These are phyloP conservation scores for Triticum urartu DNA, from an alignment of 176 grass and related monocot genomes.

Conservation along the genomic window DNA sequence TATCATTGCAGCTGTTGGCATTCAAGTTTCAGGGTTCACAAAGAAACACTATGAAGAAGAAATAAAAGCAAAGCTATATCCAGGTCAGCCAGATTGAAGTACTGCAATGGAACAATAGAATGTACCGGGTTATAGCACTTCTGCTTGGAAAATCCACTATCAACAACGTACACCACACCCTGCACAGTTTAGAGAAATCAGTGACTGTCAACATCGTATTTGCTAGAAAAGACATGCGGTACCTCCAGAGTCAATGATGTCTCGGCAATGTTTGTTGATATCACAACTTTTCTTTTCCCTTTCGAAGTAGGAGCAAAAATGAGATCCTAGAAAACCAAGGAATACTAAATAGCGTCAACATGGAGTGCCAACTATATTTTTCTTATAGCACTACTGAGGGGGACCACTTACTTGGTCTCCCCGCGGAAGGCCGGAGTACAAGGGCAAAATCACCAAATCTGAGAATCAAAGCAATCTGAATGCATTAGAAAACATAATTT, in stretches of 20 bases:
- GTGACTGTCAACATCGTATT: conserved; percentile 22
- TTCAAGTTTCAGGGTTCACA: not conserved
- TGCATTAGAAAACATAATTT: conserved; percentile 36
- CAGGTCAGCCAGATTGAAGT: conserved; percentile 12
- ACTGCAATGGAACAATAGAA: conserved; percentile 11
- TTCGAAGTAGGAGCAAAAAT: conserved; percentile 80
- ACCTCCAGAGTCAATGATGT: conserved; percentile 94
- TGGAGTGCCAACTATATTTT: not conserved
- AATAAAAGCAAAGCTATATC: conserved; percentile 8
- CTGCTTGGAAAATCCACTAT: conserved; percentile 99
- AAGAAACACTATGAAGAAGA: not conserved
- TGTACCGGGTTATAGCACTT: conserved; percentile 96
- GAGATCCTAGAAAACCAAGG: conserved; percentile 68
- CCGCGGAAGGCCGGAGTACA: conserved; percentile 87
- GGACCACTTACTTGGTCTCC: conserved; percentile 70
- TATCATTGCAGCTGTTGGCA: not conserved
- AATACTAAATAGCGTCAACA: conserved; percentile 26
- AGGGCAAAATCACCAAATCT: conserved; percentile 88
- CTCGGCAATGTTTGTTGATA: conserved; percentile 99
- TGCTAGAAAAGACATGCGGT: conserved; percentile 16
- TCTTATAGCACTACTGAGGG: not conserved
- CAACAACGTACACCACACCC: conserved; percentile 85
- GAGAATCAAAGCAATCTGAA: conserved; percentile 34
- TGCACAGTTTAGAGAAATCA: conserved; percentile 39
- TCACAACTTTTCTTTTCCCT: conserved; percentile 94